phyloP scores from a whole-genome alignment of 345 rosid genomes.

The Rhodamnia rubescens region DNA sequence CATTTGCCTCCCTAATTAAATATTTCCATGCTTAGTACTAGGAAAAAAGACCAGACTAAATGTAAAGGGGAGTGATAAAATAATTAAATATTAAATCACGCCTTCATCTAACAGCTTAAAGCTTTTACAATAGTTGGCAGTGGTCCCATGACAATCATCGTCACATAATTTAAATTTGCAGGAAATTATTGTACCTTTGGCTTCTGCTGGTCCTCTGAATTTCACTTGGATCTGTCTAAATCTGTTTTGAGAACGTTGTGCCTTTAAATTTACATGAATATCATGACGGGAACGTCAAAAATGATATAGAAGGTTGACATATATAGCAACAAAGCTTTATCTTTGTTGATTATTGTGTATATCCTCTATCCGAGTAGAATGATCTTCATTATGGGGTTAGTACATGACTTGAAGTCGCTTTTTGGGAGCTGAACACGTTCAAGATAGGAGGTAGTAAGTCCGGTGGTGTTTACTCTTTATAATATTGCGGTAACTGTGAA shows the following conservation, averaged over 20 bases:
- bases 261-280: background rate
- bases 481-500: background rate
- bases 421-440: background rate
- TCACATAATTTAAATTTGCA: background rate
- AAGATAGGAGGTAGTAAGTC: background rate
- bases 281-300: background rate
- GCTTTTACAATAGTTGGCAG: too few relatives aligned
- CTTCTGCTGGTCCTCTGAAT: background rate
- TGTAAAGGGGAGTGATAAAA: too few relatives aligned
- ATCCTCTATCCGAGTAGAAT: background rate
- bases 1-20: too few relatives aligned
- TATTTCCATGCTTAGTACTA: too few relatives aligned
- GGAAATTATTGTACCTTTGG: background rate
- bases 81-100: too few relatives aligned
- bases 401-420: background rate
- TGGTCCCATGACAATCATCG: background rate
- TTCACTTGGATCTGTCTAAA: background rate
- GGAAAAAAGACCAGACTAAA: too few relatives aligned
- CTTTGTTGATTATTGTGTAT: background rate
- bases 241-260: background rate
- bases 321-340: background rate
- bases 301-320: background rate
- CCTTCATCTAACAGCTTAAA: too few relatives aligned
- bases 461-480: background rate
- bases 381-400: background rate